phyloP scores from a whole-genome alignment of 1,284 basidiomycete species.

The Sporisorium iseilematis-ciliati region DNA sequence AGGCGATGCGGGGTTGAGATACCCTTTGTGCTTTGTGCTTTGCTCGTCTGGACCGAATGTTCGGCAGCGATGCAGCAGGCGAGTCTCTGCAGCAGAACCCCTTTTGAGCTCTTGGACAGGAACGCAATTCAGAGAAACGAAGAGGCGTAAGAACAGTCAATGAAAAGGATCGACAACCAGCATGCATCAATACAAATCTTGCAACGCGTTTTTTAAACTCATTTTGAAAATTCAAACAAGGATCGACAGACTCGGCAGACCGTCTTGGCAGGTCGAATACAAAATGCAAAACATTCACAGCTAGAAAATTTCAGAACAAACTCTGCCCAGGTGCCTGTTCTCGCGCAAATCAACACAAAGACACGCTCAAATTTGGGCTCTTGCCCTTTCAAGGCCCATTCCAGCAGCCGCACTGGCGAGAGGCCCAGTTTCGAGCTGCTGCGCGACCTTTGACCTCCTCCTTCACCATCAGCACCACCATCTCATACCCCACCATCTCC shows the following conservation, averaged over 20 bases:
- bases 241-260: slow-evolving; percentile 7
- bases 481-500: slow-evolving; percentile 7
- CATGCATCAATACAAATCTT: slow-evolving; percentile 5
- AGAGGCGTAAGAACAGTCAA: neutral
- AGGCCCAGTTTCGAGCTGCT: too few relatives aligned
- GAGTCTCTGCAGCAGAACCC: neutral
- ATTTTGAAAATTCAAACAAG: neutral
- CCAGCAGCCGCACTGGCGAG: too few relatives aligned
- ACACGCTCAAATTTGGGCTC: neutral
- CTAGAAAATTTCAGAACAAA: neutral
- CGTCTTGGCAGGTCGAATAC: slow-evolving; percentile 6
- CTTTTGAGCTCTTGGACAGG: neutral
- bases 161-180: slow-evolving; percentile 17
- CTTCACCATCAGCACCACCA: slow-evolving; percentile 15
- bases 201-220: neutral
- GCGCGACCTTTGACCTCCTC: neutral
- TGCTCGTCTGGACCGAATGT: neutral
- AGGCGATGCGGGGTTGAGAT: slow-evolving; percentile 5
- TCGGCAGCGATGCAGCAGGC: neutral
- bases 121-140: neutral
- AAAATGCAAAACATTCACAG: slow-evolving; percentile 15
- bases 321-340: slow-evolving; percentile 6
- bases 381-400: neutral
- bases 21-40: neutral
- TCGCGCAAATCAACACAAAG: neutral